Conservation (phyloP, 495 filamentous ascomycete genomes). For the Penicillium cinerascens region DNA sequence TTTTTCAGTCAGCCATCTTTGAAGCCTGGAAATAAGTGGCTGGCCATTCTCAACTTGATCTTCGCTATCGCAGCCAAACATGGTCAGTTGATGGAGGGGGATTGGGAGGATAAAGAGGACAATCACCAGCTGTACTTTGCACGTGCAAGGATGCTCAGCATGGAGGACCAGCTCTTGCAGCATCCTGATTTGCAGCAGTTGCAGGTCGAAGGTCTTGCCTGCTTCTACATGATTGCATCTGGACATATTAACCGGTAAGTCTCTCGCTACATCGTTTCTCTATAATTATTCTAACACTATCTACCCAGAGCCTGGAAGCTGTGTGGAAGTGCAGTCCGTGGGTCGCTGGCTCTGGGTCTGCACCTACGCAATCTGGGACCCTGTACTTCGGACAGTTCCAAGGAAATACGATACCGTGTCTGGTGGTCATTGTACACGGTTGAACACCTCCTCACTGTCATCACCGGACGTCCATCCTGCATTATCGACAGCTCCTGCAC, state of each 20-base stretch:
- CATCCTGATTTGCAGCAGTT: slow-evolving; percentile 56
- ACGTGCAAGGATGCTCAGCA: slow-evolving; percentile 48
- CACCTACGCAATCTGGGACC: slow-evolving; percentile 54
- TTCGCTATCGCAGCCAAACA: slow-evolving; percentile 59
- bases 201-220: slow-evolving; percentile 54
- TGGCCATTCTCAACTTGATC: slow-evolving; percentile 59
- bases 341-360: slow-evolving; percentile 57
- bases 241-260: slow-evolving; percentile 59
- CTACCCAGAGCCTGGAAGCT: slow-evolving; percentile 56
- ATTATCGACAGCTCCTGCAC: slow-evolving; percentile 53
- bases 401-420: slow-evolving; percentile 54
- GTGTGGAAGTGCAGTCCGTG: slow-evolving; percentile 54
- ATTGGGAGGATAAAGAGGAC: slow-evolving; percentile 44
- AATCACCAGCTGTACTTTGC: slow-evolving; percentile 55
- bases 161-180: slow-evolving; percentile 49
- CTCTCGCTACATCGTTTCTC: neutral
- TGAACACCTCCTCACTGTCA: slow-evolving; percentile 54
- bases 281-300: neutral
- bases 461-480: slow-evolving; percentile 59
- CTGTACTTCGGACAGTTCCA: slow-evolving; percentile 46
- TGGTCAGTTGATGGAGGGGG: slow-evolving; percentile 41
- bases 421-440: slow-evolving; percentile 61
- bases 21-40: slow-evolving; percentile 45
- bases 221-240: slow-evolving; percentile 56
- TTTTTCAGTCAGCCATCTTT: slow-evolving; percentile 40